Percentiles rank a stretch among this genome's conserved stretches.
phyloP scores from a whole-genome alignment of 2,329 filamentous ascomycete species.

The Neofusicoccum ribis region DNA sequence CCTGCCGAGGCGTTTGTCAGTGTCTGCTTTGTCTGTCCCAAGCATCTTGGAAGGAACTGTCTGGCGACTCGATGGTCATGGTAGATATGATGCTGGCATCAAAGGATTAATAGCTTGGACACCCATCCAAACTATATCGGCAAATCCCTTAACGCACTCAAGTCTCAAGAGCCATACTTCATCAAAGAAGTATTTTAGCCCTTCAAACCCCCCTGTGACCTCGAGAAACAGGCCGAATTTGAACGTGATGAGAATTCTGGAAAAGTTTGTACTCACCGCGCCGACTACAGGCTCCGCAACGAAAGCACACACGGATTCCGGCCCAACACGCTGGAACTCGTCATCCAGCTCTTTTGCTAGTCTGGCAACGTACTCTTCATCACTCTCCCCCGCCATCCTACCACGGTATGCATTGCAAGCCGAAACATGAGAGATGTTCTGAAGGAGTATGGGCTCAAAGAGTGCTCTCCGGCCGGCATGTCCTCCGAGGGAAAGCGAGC shows the following conservation, averaged over 20 bases:
- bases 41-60: too few relatives aligned
- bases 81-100: too few relatives aligned
- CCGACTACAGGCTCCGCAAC: slow-evolving; percentile 73
- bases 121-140: too few relatives aligned
- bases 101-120: too few relatives aligned
- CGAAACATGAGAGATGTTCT: slow-evolving; percentile 61
- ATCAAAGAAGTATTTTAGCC: too few relatives aligned
- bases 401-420: slow-evolving; percentile 68
- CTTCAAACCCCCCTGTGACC: too few relatives aligned
- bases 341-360: slow-evolving; percentile 66
- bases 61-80: too few relatives aligned
- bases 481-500: slow-evolving; percentile 64
- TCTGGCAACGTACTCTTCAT: slow-evolving; percentile 60
- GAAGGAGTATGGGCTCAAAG: slow-evolving; percentile 61
- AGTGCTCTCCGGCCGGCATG: slow-evolving; percentile 60
- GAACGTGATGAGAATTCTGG: neutral
- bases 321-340: slow-evolving; percentile 65
- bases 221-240: too few relatives aligned
- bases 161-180: too few relatives aligned
- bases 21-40: neutral
- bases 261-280: slow-evolving; percentile 52
- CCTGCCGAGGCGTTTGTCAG: slow-evolving; percentile 36
- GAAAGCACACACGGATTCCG: slow-evolving; percentile 69
- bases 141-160: too few relatives aligned
- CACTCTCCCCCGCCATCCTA: slow-evolving; percentile 52